Evolutionary conservation across 495 filamentous ascomycete genomes (phyloP).

Genomic region (Pseudevernia furfuracea): DNA sequence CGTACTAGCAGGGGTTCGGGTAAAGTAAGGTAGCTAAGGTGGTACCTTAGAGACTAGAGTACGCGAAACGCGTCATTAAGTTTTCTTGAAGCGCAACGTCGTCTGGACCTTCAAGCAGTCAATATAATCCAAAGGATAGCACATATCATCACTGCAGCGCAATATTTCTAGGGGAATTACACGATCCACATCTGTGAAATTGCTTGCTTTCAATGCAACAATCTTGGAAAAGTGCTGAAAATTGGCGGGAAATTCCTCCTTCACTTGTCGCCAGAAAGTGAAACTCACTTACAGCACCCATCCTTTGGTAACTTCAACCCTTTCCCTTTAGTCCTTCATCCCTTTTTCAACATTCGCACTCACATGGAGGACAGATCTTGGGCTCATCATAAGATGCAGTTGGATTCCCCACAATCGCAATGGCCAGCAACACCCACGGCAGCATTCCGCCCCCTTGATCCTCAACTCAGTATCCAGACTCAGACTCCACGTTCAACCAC

Average conservation of each 20-base stretch:
- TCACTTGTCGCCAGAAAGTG: not conserved
- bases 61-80: conserved; percentile 9
- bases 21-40: too few species aligned
- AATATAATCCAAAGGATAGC: not conserved
- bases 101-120: not conserved
- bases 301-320: not conserved
- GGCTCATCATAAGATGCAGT: not conserved
- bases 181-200: not conserved
- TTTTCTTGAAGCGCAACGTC: conserved; percentile 11
- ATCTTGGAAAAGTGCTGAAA: not conserved
- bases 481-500: conserved; percentile 2
- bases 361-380: conserved; percentile 1
- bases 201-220: not conserved
- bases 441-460: conserved; percentile 1
- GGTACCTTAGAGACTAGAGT: too few species aligned
- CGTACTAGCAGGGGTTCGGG: not conserved
- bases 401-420: not conserved
- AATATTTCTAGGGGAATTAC: not conserved
- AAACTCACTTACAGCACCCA: not conserved
- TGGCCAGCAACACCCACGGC: not conserved
- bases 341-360: not conserved
- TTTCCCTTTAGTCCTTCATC: not conserved
- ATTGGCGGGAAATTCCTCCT: not conserved
- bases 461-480: conserved; percentile 1
- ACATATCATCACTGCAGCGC: not conserved